Base-by-base conservation (phyloP, 495 filamentous ascomycete genomes). In the Lasiosphaeria miniovina region DNA sequence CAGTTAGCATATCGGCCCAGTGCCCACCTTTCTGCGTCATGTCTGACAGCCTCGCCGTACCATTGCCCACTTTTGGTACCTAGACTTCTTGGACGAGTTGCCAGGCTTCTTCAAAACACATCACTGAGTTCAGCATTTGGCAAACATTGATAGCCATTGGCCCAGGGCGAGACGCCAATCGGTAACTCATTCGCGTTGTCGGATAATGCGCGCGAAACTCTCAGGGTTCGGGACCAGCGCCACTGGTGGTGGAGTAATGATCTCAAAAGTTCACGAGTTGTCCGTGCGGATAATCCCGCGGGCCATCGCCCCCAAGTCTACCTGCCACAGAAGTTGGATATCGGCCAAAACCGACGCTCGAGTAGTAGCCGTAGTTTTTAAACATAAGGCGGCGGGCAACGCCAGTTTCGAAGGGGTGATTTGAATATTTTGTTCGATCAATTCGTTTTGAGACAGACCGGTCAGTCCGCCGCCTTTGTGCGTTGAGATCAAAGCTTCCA, bases 401-500 rank as follows among this genome's bases (percentile, higher is more conserved):
- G 24, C 24, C 24, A 2, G 0, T 24, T 24, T 24, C 24, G 24
- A 24, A 24, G 24, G 24, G 24, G 24, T 24, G 24, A 24, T 24
- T 24, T 24, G 24, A 24, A 24, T 24, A 24, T 2, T 24, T 24
- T 24, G 24, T 24, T 24, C 24, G 24, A 24, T 24, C 24, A 24
- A 24, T 24, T 24, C 24, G 24, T 24, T 24, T 24, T 24, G 24
- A 24, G 24, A 46, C 17, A 46, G 12, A 46, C 12, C 43, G 43
- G 43, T 24, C 43, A 46, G 43, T 15, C 17, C 43, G 9, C 24
- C 14, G 31, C 34, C 49, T 33, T 33, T 52, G 14, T 24, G 24
- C 24, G 24, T 52, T 52, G 34, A 52, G 31, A 52, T 52, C 49
- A 34, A 31, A 52, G 49, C 49, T 52, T 52, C 12, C 43, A 46